Evolutionary conservation across 495 filamentous ascomycete species (phyloP), one percentile per base, ranked within the genome.

Genomic region (Hyaloscypha variabilis): DNA sequence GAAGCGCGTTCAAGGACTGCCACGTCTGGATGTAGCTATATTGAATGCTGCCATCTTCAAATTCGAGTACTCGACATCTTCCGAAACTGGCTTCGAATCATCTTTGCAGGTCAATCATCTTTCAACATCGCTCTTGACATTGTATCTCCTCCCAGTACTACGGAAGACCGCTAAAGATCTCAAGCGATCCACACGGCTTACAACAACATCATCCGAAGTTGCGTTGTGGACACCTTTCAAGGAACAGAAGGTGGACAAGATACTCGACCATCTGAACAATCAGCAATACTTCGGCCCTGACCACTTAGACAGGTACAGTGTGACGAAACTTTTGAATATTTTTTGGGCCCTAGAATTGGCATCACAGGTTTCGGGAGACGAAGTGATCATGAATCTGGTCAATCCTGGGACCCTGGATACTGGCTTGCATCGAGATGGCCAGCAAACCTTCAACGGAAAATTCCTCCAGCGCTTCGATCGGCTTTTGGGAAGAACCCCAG

Each of bases 301-400:
- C 31, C 31, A 68, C 67, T 10, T 58, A 56, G 62, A 39, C 21
- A 70, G 79, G 2, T 84, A 88, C 62, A 67, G 64, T n/a, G 49
- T 78, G 0, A 78, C 79, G 3, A 87, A 87, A 67, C 71, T 88
- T 0, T 66, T 88, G 2, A 75, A 78, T 34, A 63, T 85, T 0
- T 66, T 86, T 6, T 63, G 78, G 1, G 73, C 79, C 2, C 76
- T 77, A 23, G 77, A 83, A 58, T 69, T 87, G 0, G 79, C 80
- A 3, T 59, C 62, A n/a, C 25, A 51, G 49, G 34, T 78, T 5
- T 55, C 23, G n/a, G 28, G 25, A 52, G 63, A 2, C 30, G 53
- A 42, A 24, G 81, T 89, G 23, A 74, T 84, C n/a, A 72, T 88
- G 58, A 85, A 83, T 68, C 70, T 77, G 34, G 30, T 76, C 19